Conservation (phyloP, 305 asterid species). For the Coffea humblotiana region DNA sequence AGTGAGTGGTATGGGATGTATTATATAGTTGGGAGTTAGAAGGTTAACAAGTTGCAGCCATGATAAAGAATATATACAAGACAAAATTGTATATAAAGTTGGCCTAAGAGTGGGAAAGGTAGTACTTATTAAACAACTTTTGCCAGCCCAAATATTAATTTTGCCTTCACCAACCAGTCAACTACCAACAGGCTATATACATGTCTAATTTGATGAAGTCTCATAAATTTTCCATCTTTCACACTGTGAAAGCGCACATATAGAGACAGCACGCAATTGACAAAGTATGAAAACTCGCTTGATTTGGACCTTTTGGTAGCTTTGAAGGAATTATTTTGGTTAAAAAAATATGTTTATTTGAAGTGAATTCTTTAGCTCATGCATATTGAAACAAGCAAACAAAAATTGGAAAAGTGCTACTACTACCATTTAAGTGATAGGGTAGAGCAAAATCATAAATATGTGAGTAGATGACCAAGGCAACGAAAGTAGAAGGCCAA, state of each 20-base stretch:
- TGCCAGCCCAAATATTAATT: slow-evolving; percentile 15
- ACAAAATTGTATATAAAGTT: not conserved
- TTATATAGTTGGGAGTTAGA: not conserved
- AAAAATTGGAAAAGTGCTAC: not conserved
- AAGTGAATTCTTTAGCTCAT: not conserved
- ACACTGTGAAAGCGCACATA: not conserved
- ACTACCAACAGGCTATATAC: not conserved
- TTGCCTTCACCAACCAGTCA: slow-evolving; percentile 17
- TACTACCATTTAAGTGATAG: too few species aligned
- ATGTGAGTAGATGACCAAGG: not conserved
- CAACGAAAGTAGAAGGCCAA: not conserved
- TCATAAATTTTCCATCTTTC: not conserved
- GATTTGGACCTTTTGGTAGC: not conserved
- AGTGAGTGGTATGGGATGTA: not conserved
- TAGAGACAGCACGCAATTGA: not conserved
- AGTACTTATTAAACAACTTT: not conserved
- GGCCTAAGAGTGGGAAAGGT: not conserved
- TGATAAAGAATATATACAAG: not conserved
- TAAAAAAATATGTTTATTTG: not conserved
- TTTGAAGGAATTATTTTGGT: not conserved
- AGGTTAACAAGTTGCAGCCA: not conserved
- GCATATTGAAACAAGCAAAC: not conserved
- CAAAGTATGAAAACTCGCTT: not conserved
- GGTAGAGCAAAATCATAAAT: not conserved
- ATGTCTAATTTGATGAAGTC: not conserved